phyloP scores from a whole-genome alignment of 306 rosid species.

The Potentilla sterilis region DNA sequence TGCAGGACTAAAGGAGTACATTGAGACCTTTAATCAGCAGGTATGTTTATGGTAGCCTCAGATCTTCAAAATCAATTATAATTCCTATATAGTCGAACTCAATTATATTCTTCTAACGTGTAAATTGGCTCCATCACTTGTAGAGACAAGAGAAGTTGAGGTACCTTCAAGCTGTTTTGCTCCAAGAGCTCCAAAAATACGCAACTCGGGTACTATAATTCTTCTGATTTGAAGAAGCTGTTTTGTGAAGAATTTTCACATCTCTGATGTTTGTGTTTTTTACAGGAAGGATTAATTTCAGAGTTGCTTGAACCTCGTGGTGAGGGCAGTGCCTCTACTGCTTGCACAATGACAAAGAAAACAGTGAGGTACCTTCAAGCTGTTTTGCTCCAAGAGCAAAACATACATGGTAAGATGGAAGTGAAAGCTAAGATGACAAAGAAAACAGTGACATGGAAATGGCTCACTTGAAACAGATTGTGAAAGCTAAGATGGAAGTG shows the following conservation, averaged over 20 bases:
- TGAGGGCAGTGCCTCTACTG: background rate
- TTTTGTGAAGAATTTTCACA: background rate
- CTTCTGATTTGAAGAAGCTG: background rate
- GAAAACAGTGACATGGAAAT: too few relatives aligned
- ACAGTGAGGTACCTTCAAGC: too few relatives aligned
- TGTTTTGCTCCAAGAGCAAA: too few relatives aligned
- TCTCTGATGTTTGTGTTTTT: background rate
- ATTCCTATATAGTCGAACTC: too few relatives aligned
- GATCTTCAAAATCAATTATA: background rate
- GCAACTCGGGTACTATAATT: background rate
- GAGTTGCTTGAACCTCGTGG: background rate
- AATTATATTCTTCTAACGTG: too few relatives aligned
- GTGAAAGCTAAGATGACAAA: too few relatives aligned
- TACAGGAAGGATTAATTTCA: background rate
- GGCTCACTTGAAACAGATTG: background rate
- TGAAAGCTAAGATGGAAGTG: background rate
- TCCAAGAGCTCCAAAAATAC: background rate
- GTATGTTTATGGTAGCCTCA: background rate
- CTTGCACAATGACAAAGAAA: background rate
- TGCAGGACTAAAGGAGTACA: conserved; percentile 17
- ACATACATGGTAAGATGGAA: too few relatives aligned
- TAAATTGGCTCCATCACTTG: background rate
- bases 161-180: background rate
- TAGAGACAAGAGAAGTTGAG: background rate
- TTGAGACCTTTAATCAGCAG: background rate